Percentiles rank a stretch among this genome's conserved stretches.
Conservation (phyloP, 2,329 filamentous ascomycete species). For the Zymoseptoria crescenta region DNA sequence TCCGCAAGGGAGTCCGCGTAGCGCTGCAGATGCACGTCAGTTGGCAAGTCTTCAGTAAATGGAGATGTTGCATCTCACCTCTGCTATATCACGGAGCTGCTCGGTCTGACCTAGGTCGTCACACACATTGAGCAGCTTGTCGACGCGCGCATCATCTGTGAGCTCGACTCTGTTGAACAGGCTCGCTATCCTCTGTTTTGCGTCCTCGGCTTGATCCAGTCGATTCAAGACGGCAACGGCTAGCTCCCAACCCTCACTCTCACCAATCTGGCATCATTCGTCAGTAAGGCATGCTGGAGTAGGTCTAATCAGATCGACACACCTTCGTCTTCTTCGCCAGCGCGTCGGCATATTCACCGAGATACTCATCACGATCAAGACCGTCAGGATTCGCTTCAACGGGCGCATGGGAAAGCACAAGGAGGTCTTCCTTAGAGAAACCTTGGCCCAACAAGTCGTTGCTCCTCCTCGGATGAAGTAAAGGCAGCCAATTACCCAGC, state of each 20-base stretch:
- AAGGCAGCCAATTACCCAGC: conserved; percentile 73
- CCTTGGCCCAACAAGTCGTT: conserved; percentile 49
- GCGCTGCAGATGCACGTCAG: conserved; percentile 46
- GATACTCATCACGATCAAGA: conserved; percentile 76
- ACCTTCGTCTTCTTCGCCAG: conserved; percentile 36
- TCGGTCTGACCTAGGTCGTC: conserved; percentile 68
- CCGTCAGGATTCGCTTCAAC: conserved; percentile 49
- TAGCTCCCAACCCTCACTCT: conserved; percentile 72
- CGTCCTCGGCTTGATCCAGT: conserved; percentile 63
- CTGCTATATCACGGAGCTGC: conserved; percentile 72
- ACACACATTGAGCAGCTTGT: conserved; percentile 73
- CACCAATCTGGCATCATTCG: conserved; percentile 18
- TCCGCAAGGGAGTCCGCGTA: conserved; percentile 73
- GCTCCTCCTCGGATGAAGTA: conserved; percentile 44
- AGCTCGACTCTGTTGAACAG: conserved; percentile 67
- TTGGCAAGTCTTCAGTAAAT: neutral
- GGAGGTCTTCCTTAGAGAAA: conserved; percentile 75
- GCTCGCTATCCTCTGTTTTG: conserved; percentile 65
- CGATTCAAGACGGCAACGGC: conserved; percentile 75
- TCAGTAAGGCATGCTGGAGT: conserved; percentile 9
- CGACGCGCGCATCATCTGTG: conserved; percentile 62
- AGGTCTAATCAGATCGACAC: neutral
- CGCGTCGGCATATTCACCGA: conserved; percentile 68
- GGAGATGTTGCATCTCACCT: conserved; percentile 49
- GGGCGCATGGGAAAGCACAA: conserved; percentile 65